phyloP scores from a whole-genome alignment of 805 yeast species.

The Cyberlindnera lachancei region DNA sequence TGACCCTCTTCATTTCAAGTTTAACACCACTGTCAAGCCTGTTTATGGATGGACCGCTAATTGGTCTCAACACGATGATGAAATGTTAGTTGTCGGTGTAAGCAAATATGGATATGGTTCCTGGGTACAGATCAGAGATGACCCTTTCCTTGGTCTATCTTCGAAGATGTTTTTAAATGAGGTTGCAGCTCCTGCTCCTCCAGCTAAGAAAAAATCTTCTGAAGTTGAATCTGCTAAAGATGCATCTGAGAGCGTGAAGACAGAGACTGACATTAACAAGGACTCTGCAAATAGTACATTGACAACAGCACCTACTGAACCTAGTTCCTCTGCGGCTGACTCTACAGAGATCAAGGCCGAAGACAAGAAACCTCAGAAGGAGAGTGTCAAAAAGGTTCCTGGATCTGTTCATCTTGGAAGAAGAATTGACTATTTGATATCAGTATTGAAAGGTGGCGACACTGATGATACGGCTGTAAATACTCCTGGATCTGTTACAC shows the following conservation, averaged over 20 bases:
- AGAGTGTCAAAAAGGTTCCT: slow-evolving; percentile 59
- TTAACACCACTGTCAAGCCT: slow-evolving; percentile 60
- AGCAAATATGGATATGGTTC: slow-evolving; percentile 93
- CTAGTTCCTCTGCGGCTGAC: too few relatives aligned
- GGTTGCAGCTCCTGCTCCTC: slow-evolving; percentile 27
- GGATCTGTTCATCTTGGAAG: slow-evolving; percentile 89
- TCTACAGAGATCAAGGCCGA: slow-evolving; percentile 3
- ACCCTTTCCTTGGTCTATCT: slow-evolving; percentile 80
- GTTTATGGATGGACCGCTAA: slow-evolving; percentile 89
- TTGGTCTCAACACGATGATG: slow-evolving; percentile 81
- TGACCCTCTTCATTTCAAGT: slow-evolving; percentile 52
- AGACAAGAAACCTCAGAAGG: slow-evolving; percentile 4
- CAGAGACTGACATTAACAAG: slow-evolving; percentile 1
- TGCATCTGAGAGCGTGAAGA: slow-evolving; percentile 1
- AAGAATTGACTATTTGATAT: slow-evolving; percentile 79
- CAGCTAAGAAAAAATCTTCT: slow-evolving; percentile 25
- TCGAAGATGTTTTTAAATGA: slow-evolving; percentile 73
- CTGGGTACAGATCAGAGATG: slow-evolving; percentile 92
- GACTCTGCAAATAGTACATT: slow-evolving; percentile 1
- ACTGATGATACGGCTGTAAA: slow-evolving; percentile 21
- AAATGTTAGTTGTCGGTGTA: slow-evolving; percentile 80
- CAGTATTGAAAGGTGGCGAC: slow-evolving; percentile 57
- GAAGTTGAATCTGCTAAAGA: slow-evolving; percentile 16
- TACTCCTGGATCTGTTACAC: slow-evolving; percentile 25
- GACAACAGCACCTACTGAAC: slow-evolving; percentile 1